Conservation (phyloP, 768 basidiomycete species). For the Leccinum ochraceum region DNA sequence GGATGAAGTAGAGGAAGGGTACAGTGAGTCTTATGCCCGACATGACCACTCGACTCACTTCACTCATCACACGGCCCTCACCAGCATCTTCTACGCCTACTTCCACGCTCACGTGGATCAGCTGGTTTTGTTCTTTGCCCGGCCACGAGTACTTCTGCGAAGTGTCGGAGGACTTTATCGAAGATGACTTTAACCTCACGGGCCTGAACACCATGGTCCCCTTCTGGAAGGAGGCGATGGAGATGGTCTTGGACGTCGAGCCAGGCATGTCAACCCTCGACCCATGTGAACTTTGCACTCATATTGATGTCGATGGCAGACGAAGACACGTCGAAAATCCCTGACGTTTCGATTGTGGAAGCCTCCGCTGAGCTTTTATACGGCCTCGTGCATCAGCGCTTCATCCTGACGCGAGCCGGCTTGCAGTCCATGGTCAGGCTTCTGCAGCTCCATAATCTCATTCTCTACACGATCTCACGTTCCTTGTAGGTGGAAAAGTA, state of each 20-base stretch:
- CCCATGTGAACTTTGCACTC: conserved; percentile 13
- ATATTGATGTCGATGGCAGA: conserved; percentile 42
- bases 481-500: conserved; percentile 85
- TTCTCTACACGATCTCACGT: conserved; percentile 18
- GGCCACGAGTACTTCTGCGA: conserved; percentile 99
- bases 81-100: conserved; percentile 88
- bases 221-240: conserved; percentile 99
- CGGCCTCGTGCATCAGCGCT: conserved; percentile 96
- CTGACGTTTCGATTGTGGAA: conserved; percentile 98
- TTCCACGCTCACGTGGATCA: conserved; percentile 92
- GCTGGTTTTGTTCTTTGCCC: conserved; percentile 93
- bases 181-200: conserved; percentile 99
- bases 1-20: conserved; percentile 69
- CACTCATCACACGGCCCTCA: conserved; percentile 18
- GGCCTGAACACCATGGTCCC: conserved; percentile 95
- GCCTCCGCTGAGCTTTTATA: conserved; percentile 97
- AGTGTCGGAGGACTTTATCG: conserved; percentile 98
- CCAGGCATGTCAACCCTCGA: conserved; percentile 65
- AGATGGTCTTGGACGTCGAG: conserved; percentile 99
- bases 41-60: conserved; percentile 12
- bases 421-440: conserved; percentile 85
- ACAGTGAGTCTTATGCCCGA: conserved; percentile 58
- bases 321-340: conserved; percentile 94
- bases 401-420: conserved; percentile 92
- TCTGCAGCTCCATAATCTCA: conserved; percentile 12